Evolutionary conservation across 257 asterid species (phyloP).

Genomic region (Jacaranda mimosifolia): DNA sequence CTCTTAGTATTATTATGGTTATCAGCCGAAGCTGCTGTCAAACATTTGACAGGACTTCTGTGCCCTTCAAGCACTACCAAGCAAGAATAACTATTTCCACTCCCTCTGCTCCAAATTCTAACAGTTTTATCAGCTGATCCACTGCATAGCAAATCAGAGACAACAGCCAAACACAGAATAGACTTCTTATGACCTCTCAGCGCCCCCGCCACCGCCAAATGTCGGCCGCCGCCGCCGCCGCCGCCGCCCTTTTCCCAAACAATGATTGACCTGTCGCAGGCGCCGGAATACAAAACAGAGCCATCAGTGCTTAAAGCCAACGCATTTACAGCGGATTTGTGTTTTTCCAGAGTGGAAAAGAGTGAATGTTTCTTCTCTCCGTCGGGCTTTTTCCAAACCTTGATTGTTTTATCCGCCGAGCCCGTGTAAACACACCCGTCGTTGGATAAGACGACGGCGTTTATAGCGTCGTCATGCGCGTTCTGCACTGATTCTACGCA

Average conservation of each 20-base stretch:
- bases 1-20: neutral
- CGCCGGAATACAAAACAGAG: conserved; percentile 77
- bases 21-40: conserved; percentile 55
- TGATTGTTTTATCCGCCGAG: conserved; percentile 74
- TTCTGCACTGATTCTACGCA: conserved; percentile 71
- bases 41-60: conserved; percentile 75
- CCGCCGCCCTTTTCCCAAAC: conserved; percentile 70
- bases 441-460: conserved; percentile 59
- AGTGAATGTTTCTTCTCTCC: conserved; percentile 50
- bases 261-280: conserved; percentile 75
- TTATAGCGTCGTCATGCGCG: conserved; percentile 87
- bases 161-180: conserved; percentile 69
- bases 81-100: conserved; percentile 65
- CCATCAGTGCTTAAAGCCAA: conserved; percentile 72
- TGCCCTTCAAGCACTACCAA: conserved; percentile 82
- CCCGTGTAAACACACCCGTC: conserved; percentile 69
- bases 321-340: conserved; percentile 82
- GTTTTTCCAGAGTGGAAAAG: conserved; percentile 61
- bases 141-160: conserved; percentile 65
- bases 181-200: conserved; percentile 78
- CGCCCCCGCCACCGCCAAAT: conserved; percentile 67
- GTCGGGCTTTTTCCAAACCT: conserved; percentile 57
- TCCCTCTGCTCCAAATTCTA: conserved; percentile 77
- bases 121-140: conserved; percentile 88
- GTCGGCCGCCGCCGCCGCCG: conserved; percentile 38